phyloP scores from a whole-genome alignment of 2,329 filamentous ascomycete species.

The Pestalotiopsis sp. region DNA sequence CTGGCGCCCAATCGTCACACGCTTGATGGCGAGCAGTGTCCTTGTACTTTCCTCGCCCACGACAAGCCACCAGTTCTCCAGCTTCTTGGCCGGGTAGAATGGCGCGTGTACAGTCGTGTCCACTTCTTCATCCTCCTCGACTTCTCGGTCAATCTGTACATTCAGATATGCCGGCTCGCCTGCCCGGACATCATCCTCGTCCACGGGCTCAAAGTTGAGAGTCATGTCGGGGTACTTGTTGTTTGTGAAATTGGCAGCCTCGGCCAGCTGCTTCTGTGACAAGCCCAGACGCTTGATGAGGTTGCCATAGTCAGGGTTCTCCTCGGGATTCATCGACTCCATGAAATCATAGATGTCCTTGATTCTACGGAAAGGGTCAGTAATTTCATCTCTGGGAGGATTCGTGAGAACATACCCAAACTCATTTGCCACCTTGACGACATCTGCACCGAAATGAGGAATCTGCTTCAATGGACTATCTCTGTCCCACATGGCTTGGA shows the following conservation, averaged over 20 bases:
- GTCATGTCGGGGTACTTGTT: constrained; percentile 95
- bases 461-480: constrained; percentile 98
- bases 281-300: constrained; percentile 80
- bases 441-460: constrained; percentile 85
- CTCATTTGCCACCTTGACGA: constrained; percentile 80
- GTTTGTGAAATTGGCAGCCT: constrained; percentile 95
- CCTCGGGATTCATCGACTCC: constrained; percentile 96
- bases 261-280: constrained; percentile 77
- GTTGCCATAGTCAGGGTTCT: constrained; percentile 79
- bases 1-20: constrained; percentile 81
- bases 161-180: constrained; percentile 82
- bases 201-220: constrained; percentile 83
- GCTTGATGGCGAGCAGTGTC: constrained; percentile 89
- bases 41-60: constrained; percentile 91
- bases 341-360: constrained; percentile 98
- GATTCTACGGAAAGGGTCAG: constrained; percentile 57
- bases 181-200: constrained; percentile 77
- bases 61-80: constrained; percentile 98
- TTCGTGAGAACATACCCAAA: constrained; percentile 61
- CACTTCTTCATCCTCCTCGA: constrained; percentile 71
- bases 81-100: constrained; percentile 89
- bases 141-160: constrained; percentile 82
- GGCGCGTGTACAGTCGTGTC: constrained; percentile 90
- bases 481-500: constrained; percentile 98
- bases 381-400: constrained; percentile 5